Evolutionary conservation across 768 basidiomycete genomes (phyloP).

Genomic region (Boletus patriciae): DNA sequence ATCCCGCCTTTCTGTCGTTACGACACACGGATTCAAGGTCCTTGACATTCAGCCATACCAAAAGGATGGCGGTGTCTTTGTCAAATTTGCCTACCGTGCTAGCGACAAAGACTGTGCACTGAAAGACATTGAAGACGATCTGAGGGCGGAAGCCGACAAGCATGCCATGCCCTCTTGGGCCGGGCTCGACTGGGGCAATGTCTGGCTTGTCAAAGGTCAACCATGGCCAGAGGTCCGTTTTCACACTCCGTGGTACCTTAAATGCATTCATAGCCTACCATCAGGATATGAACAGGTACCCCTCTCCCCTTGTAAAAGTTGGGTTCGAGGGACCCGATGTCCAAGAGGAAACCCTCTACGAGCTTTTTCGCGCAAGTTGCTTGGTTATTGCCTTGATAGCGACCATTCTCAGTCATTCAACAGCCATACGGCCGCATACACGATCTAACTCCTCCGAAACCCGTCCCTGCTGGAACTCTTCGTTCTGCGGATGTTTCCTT

Average conservation of each 20-base stretch:
- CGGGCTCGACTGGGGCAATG: slow-evolving; percentile 48
- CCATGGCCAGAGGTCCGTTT: slow-evolving; percentile 77
- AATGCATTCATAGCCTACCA: background rate
- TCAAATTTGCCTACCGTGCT: slow-evolving; percentile 62
- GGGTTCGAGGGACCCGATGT: slow-evolving; percentile 89
- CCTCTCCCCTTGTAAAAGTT: slow-evolving; percentile 70
- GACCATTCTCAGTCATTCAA: slow-evolving; percentile 6
- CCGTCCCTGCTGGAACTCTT: slow-evolving; percentile 62
- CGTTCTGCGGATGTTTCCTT: slow-evolving; percentile 69
- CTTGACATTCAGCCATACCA: slow-evolving; percentile 59
- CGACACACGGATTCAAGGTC: slow-evolving; percentile 59
- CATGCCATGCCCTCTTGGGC: slow-evolving; percentile 64
- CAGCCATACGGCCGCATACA: slow-evolving; percentile 83
- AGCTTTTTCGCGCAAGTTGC: slow-evolving; percentile 66
- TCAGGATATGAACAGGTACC: slow-evolving; percentile 85
- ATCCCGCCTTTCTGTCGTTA: slow-evolving; percentile 50
- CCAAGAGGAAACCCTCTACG: slow-evolving; percentile 75
- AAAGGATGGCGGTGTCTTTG: slow-evolving; percentile 88
- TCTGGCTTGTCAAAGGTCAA: slow-evolving; percentile 74
- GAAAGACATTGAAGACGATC: slow-evolving; percentile 47
- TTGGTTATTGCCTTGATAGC: background rate
- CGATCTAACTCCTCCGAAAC: slow-evolving; percentile 59
- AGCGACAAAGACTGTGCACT: slow-evolving; percentile 41
- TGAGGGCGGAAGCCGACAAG: slow-evolving; percentile 45
- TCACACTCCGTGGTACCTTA: background rate